Base-by-base conservation (phyloP, 2,329 filamentous ascomycete genomes). In the Pseudonectria buxi region DNA sequence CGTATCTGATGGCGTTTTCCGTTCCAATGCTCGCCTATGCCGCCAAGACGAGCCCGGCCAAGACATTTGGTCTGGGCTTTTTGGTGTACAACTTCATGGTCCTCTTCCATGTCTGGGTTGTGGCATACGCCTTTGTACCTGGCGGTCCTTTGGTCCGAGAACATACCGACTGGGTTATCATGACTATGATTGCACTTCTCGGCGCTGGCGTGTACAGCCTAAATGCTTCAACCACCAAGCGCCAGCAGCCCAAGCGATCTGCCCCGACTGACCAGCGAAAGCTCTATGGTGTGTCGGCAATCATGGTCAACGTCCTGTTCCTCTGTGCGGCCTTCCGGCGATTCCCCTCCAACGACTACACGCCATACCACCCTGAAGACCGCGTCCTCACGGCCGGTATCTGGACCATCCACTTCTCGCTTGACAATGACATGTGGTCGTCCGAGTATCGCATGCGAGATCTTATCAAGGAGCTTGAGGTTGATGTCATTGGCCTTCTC, bases 371-470 rank as follows among this genome's bases (percentile, higher is more conserved):
- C 57, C 76, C 78, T 26, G 79, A 95, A 35, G 83, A 89, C 44
- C 92, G 92, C 49, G 67, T 94, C 35, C 74, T 95, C 40, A 96
- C 94, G 0, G 87, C 88, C 1, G 92, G 92, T 49, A 96, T 98
- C 59, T 98, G 92, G 92, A 98, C 92, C 0, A 89, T 96, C 37
- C 92, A 98, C 65, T 98, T 98, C 61, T 89, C 86, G 11, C 78
- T 98, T 14, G 92, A 98, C 65, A 96, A 98, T 52, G 85, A 95
- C 59, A 95, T 96, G 89, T 96, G 88, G 87, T 90, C 86, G 9
- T 95, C 90, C 0, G 92, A 98, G 62, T 79, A 85, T 51, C 88
- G 92, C 44, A 94, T 95, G 79, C 83, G 86, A 39, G 83, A 95
- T 66, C 71, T 94, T 11, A 82, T 95, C 62, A 81, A 86, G 55